These are phyloP conservation scores for Aureobasidium sp. DNA, from an alignment of 2,329 filamentous ascomycete species.

Conservation along the genomic window DNA sequence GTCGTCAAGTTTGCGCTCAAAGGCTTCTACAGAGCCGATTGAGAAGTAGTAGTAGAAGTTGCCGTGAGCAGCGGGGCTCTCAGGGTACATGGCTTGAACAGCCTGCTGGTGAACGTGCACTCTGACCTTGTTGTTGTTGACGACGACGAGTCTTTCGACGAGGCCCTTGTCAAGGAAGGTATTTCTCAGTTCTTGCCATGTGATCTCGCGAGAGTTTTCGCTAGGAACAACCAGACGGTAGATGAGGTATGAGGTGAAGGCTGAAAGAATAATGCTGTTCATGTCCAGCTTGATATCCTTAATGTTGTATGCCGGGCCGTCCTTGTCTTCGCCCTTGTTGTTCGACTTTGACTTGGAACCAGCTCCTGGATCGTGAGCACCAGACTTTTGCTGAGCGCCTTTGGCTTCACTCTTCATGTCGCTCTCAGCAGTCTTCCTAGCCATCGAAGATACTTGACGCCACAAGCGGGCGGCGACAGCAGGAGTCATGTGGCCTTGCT, in stretches of 20 bases:
- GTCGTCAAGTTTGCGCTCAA: slow-evolving; percentile 80
- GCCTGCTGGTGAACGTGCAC: slow-evolving; percentile 75
- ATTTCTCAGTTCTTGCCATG: slow-evolving; percentile 92
- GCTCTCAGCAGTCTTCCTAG: slow-evolving; percentile 44
- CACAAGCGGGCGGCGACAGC: slow-evolving; percentile 59
- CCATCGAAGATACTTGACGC: slow-evolving; percentile 50
- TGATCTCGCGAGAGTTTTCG: slow-evolving; percentile 71
- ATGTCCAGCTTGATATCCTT: slow-evolving; percentile 49
- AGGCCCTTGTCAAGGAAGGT: slow-evolving; percentile 94
- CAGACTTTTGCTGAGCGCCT: slow-evolving; percentile 36
- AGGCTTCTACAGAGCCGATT: slow-evolving; percentile 89
- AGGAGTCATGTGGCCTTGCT: slow-evolving; percentile 47
- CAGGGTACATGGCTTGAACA: slow-evolving; percentile 64
- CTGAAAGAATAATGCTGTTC: slow-evolving; percentile 49
- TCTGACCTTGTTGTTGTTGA: slow-evolving; percentile 69
- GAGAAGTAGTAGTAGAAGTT: slow-evolving; percentile 87
- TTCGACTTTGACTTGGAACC: slow-evolving; percentile 29
- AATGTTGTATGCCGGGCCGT: slow-evolving; percentile 21
- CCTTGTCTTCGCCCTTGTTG: slow-evolving; percentile 31
- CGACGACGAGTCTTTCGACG: slow-evolving; percentile 81
- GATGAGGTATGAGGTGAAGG: slow-evolving; percentile 56
- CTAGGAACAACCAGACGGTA: slow-evolving; percentile 60
- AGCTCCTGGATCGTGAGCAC: slow-evolving; percentile 38
- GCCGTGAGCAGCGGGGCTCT: slow-evolving; percentile 60
- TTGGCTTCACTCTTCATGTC: slow-evolving; percentile 27